A percentile compares a stretch with the other conserved stretches of the same genome.
Conservation (phyloP, 2,329 filamentous ascomycete species). For the Fusarium bulbicola region DNA sequence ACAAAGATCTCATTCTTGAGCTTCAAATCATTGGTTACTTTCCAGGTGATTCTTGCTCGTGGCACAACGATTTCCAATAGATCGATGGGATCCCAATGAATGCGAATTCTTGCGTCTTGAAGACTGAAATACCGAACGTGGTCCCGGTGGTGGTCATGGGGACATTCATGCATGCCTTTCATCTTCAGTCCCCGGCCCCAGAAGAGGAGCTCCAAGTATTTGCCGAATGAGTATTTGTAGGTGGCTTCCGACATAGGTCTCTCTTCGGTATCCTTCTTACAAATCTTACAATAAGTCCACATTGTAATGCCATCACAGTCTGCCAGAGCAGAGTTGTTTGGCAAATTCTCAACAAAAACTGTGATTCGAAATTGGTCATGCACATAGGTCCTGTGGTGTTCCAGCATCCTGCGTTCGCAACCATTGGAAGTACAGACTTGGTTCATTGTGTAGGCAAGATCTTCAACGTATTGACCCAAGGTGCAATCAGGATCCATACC, state of each 20-base stretch:
- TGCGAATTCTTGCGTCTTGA: slow-evolving; percentile 82
- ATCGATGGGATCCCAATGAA: slow-evolving; percentile 93
- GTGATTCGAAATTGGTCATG: slow-evolving; percentile 95
- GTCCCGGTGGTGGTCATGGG: slow-evolving; percentile 91
- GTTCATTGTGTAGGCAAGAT: slow-evolving; percentile 80
- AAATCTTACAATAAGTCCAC: slow-evolving; percentile 97
- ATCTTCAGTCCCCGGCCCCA: slow-evolving; percentile 88
- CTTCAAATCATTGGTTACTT: slow-evolving; percentile 91
- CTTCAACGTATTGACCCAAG: slow-evolving; percentile 93
- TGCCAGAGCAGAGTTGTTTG: slow-evolving; percentile 53
- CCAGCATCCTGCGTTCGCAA: slow-evolving; percentile 87
- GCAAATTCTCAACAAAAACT: slow-evolving; percentile 76
- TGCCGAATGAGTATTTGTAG: slow-evolving; percentile 98
- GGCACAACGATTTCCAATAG: slow-evolving; percentile 95
- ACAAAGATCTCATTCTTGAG: slow-evolving; percentile 92
- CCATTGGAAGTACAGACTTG: slow-evolving; percentile 83
- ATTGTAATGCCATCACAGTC: slow-evolving; percentile 80
- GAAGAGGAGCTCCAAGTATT: slow-evolving; percentile 97
- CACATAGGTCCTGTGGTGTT: slow-evolving; percentile 96
- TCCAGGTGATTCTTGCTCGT: slow-evolving; percentile 91
- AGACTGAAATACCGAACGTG: slow-evolving; percentile 94
- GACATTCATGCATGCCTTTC: slow-evolving; percentile 75
- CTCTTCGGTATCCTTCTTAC: slow-evolving; percentile 87
- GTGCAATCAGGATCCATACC: slow-evolving; percentile 87
- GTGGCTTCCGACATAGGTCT: slow-evolving; percentile 92